Evolutionary conservation across 352 stramenopile species (phyloP).

Genomic region (Achlya hypogyna): DNA sequence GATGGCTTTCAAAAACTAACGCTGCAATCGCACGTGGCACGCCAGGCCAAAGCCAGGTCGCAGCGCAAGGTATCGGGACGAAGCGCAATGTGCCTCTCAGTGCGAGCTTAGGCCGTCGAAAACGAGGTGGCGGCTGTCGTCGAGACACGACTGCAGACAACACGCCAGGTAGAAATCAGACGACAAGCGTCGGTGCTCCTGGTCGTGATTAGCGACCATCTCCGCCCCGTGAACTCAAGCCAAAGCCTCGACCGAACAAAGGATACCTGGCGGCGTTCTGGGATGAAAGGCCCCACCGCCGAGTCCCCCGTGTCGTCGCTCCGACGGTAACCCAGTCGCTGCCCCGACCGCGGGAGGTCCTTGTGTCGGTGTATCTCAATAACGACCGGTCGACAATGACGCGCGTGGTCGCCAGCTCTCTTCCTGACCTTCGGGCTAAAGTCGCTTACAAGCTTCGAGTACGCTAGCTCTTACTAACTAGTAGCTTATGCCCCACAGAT

Average conservation of each 20-base stretch:
- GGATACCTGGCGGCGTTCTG: neutral
- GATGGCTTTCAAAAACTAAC: neutral
- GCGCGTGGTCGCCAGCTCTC: neutral
- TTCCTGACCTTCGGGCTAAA: neutral
- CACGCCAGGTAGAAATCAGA: neutral
- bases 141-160: neutral
- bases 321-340: neutral
- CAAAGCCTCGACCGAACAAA: neutral
- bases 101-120: neutral
- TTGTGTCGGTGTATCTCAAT: constrained; percentile 14
- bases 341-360: neutral
- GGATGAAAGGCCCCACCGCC: neutral
- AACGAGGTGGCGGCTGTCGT: neutral
- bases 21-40: neutral
- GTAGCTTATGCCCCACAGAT: neutral
- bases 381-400: constrained; percentile 12
- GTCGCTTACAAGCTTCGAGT: constrained; percentile 10
- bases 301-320: constrained; percentile 8
- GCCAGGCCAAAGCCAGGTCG: neutral
- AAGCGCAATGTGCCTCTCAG: neutral
- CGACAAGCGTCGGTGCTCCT: too few species aligned
- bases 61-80: neutral
- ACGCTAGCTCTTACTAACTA: neutral
- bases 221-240: neutral
- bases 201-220: neutral